These are phyloP conservation scores for Stramenopiles sp. DNA, from an alignment of 352 stramenopile species.

Conservation along the genomic window DNA sequence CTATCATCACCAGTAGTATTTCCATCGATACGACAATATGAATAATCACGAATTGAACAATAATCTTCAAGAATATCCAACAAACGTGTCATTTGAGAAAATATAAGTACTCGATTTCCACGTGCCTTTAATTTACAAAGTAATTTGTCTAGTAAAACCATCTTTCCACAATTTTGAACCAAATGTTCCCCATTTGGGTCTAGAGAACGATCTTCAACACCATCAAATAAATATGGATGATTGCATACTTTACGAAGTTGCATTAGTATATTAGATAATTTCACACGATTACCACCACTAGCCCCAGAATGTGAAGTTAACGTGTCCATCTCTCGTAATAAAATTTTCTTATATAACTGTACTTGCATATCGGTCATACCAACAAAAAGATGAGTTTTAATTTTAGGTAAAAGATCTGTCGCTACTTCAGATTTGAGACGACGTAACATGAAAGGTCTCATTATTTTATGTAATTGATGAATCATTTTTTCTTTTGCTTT, in stretches of 20 bases:
- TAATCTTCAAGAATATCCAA: conserved; percentile 98
- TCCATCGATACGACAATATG: conserved; percentile 66
- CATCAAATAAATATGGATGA: conserved; percentile 96
- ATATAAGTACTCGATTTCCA: conserved; percentile 76
- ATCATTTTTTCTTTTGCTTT: conserved; percentile 52
- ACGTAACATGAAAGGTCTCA: conserved; percentile 84
- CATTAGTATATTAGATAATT: conserved; percentile 56
- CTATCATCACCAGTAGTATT: conserved; percentile 17
- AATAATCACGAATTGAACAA: conserved; percentile 30
- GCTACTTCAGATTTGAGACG: conserved; percentile 91
- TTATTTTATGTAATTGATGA: conserved; percentile 48
- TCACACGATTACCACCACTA: conserved; percentile 19
- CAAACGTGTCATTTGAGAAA: conserved; percentile 98
- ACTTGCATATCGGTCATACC: conserved; percentile 83
- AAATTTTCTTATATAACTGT: conserved; percentile 87
- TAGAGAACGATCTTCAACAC: conserved; percentile 71
- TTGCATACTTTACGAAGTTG: conserved; percentile 95
- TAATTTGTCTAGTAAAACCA: conserved; percentile 78
- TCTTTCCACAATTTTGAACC: conserved; percentile 91
- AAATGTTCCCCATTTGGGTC: conserved; percentile 80
- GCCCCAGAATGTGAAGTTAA: conserved; percentile 83
- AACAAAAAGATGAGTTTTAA: conserved; percentile 92
- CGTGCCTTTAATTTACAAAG: conserved; percentile 30
- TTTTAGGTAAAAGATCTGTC: conserved; percentile 77
- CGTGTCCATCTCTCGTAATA: conserved; percentile 66